A percentile compares a stretch with the other conserved stretches of the same genome.
phyloP scores from a whole-genome alignment of 2,329 filamentous ascomycete species.

The Ophiostoma sp. region DNA sequence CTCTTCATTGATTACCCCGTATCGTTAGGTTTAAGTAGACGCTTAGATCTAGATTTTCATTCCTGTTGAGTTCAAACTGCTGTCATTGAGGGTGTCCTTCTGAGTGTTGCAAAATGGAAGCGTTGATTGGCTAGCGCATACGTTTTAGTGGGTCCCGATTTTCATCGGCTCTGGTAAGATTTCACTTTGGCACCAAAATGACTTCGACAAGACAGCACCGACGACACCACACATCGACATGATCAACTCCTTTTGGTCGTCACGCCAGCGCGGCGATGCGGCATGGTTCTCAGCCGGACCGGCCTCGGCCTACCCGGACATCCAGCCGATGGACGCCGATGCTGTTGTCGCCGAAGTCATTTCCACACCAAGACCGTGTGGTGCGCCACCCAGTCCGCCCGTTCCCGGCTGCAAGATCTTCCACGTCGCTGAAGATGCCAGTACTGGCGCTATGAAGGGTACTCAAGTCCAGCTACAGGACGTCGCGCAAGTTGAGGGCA shows the following conservation, averaged over 20 bases:
- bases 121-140: neutral
- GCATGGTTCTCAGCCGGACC: conserved; percentile 55
- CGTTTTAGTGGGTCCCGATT: neutral
- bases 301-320: conserved; percentile 56
- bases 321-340: conserved; percentile 37
- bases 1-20: neutral
- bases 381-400: conserved; percentile 34
- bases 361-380: conserved; percentile 39
- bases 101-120: neutral
- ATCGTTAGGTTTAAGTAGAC: neutral
- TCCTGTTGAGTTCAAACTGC: neutral
- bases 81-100: neutral
- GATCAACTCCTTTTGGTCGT: conserved; percentile 20
- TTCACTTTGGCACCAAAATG: neutral
- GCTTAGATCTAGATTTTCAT: neutral
- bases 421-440: conserved; percentile 46
- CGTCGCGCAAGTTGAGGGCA: conserved; percentile 33
- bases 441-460: conserved; percentile 35
- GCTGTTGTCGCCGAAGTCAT: conserved; percentile 34
- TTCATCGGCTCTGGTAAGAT: neutral
- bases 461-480: conserved; percentile 43
- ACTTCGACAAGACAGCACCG: neutral
- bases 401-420: conserved; percentile 62
- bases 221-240: neutral
- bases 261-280: conserved; percentile 3